Base-by-base conservation (phyloP, 345 rosid species). In the Euphorbia peplus region DNA sequence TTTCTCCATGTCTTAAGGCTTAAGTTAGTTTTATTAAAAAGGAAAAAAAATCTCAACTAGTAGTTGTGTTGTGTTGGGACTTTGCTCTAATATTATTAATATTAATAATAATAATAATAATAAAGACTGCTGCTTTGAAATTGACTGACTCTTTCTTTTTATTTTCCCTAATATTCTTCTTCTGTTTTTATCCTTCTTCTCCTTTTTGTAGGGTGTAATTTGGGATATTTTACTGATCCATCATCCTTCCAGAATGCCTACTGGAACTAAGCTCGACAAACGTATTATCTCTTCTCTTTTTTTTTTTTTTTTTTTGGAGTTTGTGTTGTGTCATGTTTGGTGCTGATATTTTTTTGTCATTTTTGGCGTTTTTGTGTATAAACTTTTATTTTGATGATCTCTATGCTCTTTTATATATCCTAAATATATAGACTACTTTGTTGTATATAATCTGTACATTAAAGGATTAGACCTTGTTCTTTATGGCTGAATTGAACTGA, bases 231-330 rank as follows among this genome's bases (percentile, higher is more conserved):
- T n/a, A n/a, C 65, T 59, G 12, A 44, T 44, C 14, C 15, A 44
- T 44, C 50, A 47, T 61, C 67, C 71, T 68, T 68, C 62, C 21
- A 67, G 42, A 52, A 83, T 83, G 86, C 79, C 82, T 30, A 73
- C 76, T 25, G 68, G 55, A 51, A 67, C 48, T 50, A 74, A 35
- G 42, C 41, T 70, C 14, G 75, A 73, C 47, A 75, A 65, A 61
- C 68, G 82, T 78, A 75, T 54, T 28, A 63, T 55, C 26, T 26
- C 47, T 26, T 56, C 25, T 39, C 28, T 26, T n/a, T 18, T 18
- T 4, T 51, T 54, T 59, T 28, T 28, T 64, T 4, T 42, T 44
- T 59, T 56, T 19, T 12, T 25, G 28, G 5, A 5, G 42, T 48
- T 26, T 26, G 28, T 32, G 4, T 56, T 15, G 5, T 59, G 15